A percentile compares a stretch with the other conserved stretches of the same genome.
phyloP scores from a whole-genome alignment of 1,284 basidiomycete species.

The Meira nashicola region DNA sequence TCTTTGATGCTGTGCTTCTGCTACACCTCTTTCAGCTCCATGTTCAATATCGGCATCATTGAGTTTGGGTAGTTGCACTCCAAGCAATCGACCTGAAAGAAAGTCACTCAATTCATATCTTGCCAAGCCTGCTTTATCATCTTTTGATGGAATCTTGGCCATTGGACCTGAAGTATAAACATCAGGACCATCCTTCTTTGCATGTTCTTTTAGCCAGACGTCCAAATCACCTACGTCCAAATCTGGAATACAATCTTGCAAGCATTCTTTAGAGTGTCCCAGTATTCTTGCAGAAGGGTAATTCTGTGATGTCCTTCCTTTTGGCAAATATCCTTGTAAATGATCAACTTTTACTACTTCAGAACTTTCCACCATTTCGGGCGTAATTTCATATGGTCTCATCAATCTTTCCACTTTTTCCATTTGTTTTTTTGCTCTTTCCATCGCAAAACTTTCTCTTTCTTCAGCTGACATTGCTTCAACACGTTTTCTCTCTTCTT shows the following conservation, averaged over 20 bases:
- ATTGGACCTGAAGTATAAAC: constrained; percentile 46
- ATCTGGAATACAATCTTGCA: constrained; percentile 73
- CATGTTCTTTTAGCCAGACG: constrained; percentile 58
- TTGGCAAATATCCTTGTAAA: constrained; percentile 23
- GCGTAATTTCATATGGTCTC: constrained; percentile 32
- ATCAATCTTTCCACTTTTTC: constrained; percentile 37
- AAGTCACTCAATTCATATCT: constrained; percentile 33
- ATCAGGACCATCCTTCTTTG: constrained; percentile 51
- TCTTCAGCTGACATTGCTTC: constrained; percentile 23
- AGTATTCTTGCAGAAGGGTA: constrained; percentile 58
- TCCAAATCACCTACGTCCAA: constrained; percentile 81
- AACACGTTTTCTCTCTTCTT: constrained; percentile 17
- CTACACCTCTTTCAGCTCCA: constrained; percentile 5
- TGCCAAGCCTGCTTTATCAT: constrained; percentile 12
- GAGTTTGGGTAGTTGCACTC: constrained; percentile 12
- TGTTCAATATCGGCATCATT: constrained; percentile 17
- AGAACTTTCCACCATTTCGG: constrained; percentile 11
- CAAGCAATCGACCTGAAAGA: constrained; percentile 28
- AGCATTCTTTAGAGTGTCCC: constrained; percentile 62
- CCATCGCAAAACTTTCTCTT: constrained; percentile 19
- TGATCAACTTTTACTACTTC: constrained; percentile 5
- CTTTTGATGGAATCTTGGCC: constrained; percentile 17
- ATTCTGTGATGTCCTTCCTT: constrained; percentile 23
- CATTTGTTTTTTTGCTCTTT: constrained; percentile 32
- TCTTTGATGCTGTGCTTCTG: constrained; percentile 1